Conservation (phyloP, 129 eudicot species). For the Smallanthus sonchifolius region DNA sequence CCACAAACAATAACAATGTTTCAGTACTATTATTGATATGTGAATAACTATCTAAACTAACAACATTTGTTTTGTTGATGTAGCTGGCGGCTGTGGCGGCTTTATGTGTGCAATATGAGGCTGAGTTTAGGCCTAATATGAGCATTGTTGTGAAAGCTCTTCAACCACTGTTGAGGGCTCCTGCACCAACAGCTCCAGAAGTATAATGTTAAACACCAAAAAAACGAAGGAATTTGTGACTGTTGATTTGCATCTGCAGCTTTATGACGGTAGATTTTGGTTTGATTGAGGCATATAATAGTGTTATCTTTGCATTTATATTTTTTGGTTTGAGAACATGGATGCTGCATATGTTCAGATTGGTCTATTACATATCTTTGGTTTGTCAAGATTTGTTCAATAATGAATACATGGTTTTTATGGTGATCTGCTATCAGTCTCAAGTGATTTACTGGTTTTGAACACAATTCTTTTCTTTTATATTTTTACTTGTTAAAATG, state of each 20-base stretch:
- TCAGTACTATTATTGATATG: background rate
- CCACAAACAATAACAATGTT: background rate
- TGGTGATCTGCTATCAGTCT: background rate
- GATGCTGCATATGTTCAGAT: slow-evolving; percentile 1
- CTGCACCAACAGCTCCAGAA: slow-evolving; percentile 53
- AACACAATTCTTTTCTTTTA: background rate
- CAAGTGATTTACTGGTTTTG: background rate
- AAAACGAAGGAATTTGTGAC: background rate
- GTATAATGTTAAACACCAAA: slow-evolving; percentile 17
- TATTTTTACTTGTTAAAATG: too few relatives aligned
- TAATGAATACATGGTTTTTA: slow-evolving; percentile 25
- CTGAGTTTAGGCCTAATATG: slow-evolving; percentile 83
- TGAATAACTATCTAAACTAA: background rate
- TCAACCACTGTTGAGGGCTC: slow-evolving; percentile 68
- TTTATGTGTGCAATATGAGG: slow-evolving; percentile 75
- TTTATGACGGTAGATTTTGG: slow-evolving; percentile 23
- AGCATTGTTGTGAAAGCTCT: slow-evolving; percentile 84
- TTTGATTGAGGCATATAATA: slow-evolving; percentile 19
- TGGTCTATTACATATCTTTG: slow-evolving; percentile 23
- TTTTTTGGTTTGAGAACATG: slow-evolving; percentile 23
- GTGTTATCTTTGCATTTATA: slow-evolving; percentile 18
- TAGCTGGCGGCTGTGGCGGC: slow-evolving; percentile 89
- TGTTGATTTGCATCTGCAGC: slow-evolving; percentile 18
- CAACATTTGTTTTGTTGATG: slow-evolving; percentile 12
- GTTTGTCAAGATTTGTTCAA: slow-evolving; percentile 27